Conservation (phyloP, 371 early-diverging fungal species). For the Mucor sp. region DNA sequence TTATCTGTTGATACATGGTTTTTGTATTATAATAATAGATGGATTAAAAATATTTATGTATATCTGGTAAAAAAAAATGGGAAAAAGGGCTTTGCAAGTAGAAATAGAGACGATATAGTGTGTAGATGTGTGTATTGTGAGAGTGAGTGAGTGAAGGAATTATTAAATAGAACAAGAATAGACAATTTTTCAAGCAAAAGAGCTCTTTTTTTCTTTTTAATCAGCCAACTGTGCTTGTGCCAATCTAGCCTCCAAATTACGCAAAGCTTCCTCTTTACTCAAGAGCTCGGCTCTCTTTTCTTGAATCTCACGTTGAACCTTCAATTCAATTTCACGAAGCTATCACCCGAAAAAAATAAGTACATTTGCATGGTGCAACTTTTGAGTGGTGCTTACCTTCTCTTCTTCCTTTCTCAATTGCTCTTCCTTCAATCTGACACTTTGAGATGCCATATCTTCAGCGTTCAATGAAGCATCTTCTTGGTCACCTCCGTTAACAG, state of each 20-base stretch:
- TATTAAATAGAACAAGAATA: background rate
- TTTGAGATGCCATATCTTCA: conserved; percentile 57
- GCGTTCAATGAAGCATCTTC: conserved; percentile 49
- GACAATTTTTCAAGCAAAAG: background rate
- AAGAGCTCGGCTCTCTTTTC: conserved; percentile 61
- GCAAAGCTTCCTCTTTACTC: conserved; percentile 61
- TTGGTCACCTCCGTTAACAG: conserved; percentile 53
- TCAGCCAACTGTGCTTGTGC: conserved; percentile 50
- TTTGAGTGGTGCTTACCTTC: conserved; percentile 33
- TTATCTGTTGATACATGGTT: background rate
- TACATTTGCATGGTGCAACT: background rate
- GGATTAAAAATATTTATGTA: conserved; percentile 3
- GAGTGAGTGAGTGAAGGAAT: background rate
- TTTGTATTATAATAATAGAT: background rate
- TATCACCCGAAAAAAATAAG: conserved; percentile 1
- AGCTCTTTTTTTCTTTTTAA: background rate
- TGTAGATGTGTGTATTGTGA: background rate
- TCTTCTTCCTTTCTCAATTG: conserved; percentile 65
- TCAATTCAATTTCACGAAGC: conserved; percentile 62
- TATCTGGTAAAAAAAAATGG: background rate
- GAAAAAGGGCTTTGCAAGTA: background rate
- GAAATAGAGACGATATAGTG: background rate
- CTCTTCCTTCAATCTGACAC: conserved; percentile 62
- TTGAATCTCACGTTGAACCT: conserved; percentile 61
- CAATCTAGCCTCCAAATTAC: conserved; percentile 56